phyloP scores from a whole-genome alignment of 306 rosid species.

The Trifolium pratense region DNA sequence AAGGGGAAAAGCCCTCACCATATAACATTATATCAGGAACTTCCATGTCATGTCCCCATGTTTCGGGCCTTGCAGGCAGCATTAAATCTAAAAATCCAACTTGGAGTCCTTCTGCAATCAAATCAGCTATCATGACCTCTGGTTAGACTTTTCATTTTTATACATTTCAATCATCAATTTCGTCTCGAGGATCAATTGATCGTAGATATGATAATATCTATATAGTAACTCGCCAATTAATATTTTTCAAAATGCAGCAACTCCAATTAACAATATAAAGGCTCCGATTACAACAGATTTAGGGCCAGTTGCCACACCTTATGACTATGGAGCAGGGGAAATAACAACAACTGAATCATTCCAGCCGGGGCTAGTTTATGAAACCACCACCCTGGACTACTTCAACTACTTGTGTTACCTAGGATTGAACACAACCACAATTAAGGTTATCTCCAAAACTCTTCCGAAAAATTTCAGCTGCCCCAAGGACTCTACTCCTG shows the following conservation, averaged over 20 bases:
- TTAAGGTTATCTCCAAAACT: slow-evolving; percentile 55
- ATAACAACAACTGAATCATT: slow-evolving; percentile 54
- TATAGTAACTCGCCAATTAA: slow-evolving; percentile 4
- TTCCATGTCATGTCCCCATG: slow-evolving; percentile 89
- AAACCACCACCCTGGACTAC: slow-evolving; percentile 66
- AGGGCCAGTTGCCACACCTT: slow-evolving; percentile 63
- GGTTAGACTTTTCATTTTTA: slow-evolving; percentile 47
- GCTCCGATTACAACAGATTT: slow-evolving; percentile 56
- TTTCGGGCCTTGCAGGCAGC: slow-evolving; percentile 67
- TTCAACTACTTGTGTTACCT: slow-evolving; percentile 68
- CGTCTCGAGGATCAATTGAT: background rate
- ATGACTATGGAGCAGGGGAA: slow-evolving; percentile 87
- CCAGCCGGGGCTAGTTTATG: slow-evolving; percentile 81
- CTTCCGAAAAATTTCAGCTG: slow-evolving; percentile 57
- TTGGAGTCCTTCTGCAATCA: slow-evolving; percentile 77
- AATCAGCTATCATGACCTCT: slow-evolving; percentile 94
- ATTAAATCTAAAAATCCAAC: slow-evolving; percentile 66
- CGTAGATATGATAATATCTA: no score
- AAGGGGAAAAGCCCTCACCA: slow-evolving; percentile 47
- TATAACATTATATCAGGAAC: slow-evolving; percentile 74
- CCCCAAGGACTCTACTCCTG: slow-evolving; percentile 54
- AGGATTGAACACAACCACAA: slow-evolving; percentile 42
- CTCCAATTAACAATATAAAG: slow-evolving; percentile 63
- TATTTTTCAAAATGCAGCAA: slow-evolving; percentile 54
- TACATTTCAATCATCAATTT: background rate